These are phyloP conservation scores for Gamsiella multidivaricata DNA, from an alignment of 192 early-diverging fungal genomes.

Conservation along the genomic window DNA sequence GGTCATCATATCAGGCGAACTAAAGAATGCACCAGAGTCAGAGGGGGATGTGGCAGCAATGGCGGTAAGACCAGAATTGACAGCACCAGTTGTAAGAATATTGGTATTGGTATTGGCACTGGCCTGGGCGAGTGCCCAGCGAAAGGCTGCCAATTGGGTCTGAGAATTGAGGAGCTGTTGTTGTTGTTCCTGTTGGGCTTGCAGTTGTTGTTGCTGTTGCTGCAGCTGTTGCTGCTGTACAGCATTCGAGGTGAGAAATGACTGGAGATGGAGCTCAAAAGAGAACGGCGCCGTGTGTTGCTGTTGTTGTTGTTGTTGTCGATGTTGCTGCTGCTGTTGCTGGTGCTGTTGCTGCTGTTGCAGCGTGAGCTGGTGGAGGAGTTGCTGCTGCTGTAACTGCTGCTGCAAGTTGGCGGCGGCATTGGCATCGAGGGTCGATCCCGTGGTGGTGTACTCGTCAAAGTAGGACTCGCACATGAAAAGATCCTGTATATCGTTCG, in stretches of 20 bases:
- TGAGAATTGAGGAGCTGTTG: conserved; percentile 42
- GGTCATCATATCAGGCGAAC: conserved; percentile 45
- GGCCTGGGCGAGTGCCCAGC: conserved; percentile 30
- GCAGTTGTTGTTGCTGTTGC: conserved; percentile 40
- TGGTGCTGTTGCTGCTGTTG: conserved; percentile 44
- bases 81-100: background rate
- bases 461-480: conserved; percentile 58
- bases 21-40: conserved; percentile 47
- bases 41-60: conserved; percentile 28
- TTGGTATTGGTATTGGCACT: conserved; percentile 17
- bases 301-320: conserved; percentile 28
- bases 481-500: conserved; percentile 46
- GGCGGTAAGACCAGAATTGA: background rate
- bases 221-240: conserved; percentile 43
- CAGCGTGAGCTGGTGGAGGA: conserved; percentile 14
- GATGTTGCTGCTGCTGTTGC: conserved; percentile 25
- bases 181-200: conserved; percentile 41
- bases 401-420: conserved; percentile 9
- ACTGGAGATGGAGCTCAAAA: conserved; percentile 43
- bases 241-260: conserved; percentile 38
- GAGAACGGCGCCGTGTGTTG: conserved; percentile 22
- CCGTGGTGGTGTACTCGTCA: conserved; percentile 54
- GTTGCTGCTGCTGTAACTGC: conserved; percentile 23
- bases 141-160: conserved; percentile 42
- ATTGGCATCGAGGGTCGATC: conserved; percentile 14